Base-by-base conservation (phyloP, 305 asterid species). In the Fraxinus sp. region DNA sequence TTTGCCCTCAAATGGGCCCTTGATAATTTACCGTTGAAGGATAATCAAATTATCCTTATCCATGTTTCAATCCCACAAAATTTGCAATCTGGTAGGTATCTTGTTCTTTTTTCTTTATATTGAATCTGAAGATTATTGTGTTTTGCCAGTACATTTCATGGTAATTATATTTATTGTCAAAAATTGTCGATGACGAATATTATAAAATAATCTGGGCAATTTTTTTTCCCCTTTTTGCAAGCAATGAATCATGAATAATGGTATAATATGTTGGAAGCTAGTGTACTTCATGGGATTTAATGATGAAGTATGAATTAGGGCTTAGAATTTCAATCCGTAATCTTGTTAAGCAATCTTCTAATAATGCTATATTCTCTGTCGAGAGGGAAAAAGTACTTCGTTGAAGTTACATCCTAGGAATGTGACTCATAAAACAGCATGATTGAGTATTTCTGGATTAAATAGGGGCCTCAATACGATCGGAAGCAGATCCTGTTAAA, bases 1-100 rank as follows among this genome's bases (percentile, higher is more conserved):
- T 72, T 79, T 73, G 94, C 97, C 26, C 97, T 95, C 13, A 94
- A 86, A 89, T 95, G 99, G 99, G 94, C 94, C 24, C 78, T 93
- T 59, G 95, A 92, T 46, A 94, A 90, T 82, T 77, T 92, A 5
- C 79, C 80, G 83, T 36, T 88, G 71, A 88, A 81, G 87, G 88
- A 88, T 55, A 83, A 84, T 22, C 75, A 81, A 78, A 83, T 94
- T 84, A 74, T 89, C 85, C 95, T 95, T 81, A 81, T 91, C 13
- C 98, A 95, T 71, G 98, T 95, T 80, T 85, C 80, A 36, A 79
- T 86, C 80, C 90, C 86, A 26, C 85, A 83, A 22, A 84, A 79
- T 71, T 20, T 11, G 49, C 85, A 32, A 71, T 13, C 24, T 7
- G 76, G 76, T 71, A 22, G 24, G 76, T 71, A 32, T 14, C 76